Base-by-base conservation (phyloP, 2,329 filamentous ascomycete species). In the Hypocreales sp. region DNA sequence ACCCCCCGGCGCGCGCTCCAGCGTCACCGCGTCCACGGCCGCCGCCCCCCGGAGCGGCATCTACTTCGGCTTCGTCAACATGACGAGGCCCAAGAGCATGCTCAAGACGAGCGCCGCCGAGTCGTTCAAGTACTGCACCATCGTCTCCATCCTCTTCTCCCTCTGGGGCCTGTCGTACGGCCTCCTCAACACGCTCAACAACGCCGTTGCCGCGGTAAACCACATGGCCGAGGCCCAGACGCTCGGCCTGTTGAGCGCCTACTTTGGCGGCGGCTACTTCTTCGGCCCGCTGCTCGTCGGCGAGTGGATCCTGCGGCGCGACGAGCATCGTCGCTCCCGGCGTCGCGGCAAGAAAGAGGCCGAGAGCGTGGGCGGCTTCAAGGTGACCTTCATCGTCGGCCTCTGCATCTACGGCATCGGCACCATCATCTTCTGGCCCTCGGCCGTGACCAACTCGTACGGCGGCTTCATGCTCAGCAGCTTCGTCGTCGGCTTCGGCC, bases 101-200 rank as follows among this genome's bases (percentile, higher is more conserved):
- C 66, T 82, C 7, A 60, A 70, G 14, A 68, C 72, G 31, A 71
- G 67, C 2, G 61, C 61, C 2, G 46, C 53, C 8, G 77, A 84
- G 35, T 79, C 76, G 0, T 55, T 79, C 37, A 78, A 73, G 36
- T 81, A 82, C 36, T 75, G 79, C 41, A 63, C 67, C 11, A 60
- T 82, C 35, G 82, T 92, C 14, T 81, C 79, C 1, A 66, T 86
- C 6, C 58, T 93, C 0, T 92, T 93, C 53, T 73, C 92, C 36
- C 58, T 93, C 3, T 92, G 83, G 84, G 86, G 86, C 0, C 78
- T 93, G 31, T 84, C 83, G 0, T 93, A 93, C 40, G 86, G 86
- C 1, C 64, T 93, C 2, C 60, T 93, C 5, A 83, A 90, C 41
- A 78, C 76, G 0, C 64, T 94, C 16, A 92, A 92, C 46, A 65